Base-by-base conservation (phyloP, 2,329 filamentous ascomycete genomes). In the Leptographium flavum region DNA sequence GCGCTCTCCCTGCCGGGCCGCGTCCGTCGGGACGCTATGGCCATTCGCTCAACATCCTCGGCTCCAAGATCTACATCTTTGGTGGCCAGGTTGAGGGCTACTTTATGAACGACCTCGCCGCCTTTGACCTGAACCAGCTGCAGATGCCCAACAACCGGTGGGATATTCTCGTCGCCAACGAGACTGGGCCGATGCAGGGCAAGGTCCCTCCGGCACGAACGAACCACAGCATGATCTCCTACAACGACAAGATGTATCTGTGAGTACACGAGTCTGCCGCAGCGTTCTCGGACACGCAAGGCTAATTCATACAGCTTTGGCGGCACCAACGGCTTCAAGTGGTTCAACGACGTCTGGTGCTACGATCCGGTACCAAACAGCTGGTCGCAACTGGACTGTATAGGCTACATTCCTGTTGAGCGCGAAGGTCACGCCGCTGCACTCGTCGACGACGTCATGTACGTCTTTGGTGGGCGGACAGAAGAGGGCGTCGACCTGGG, bases 301-400 rank as follows among this genome's bases (percentile, higher is more conserved):
- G n/a, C 17, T 41, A 13, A 15, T 3, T 14, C 13, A 11, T n/a
- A 21, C 32, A 92, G 84, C n/a, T 98, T 98, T 60, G 92, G 92
- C 54, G 92, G 92, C 50, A 98, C 92, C 2, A 94, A 98, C 59
- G 92, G 92, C 35, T 77, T 88, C 46, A 80, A 85, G 56, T 98
- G 92, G 93, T 98, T 96, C 67, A 98, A 96, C 61, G 92, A 98
- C 59, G 92, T 98, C 40, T 98, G 92, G 92, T 86, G 81, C 43
- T 98, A 92, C 60, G 90, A 95, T 56, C 84, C 88, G 8, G 72
- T 79, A 45, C 67, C 75, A 39, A 95, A 95, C 61, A 67, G 73
- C 46, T 98, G 92, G 92, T 67, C 78, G 10, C 83, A 93, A 59
- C 72, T 94, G 46, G 90, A 96, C 57, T 98, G 92, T 60, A 95